These are phyloP conservation scores for Stachybotrys elegans DNA, from an alignment of 2,329 filamentous ascomycete genomes.

Conservation along the genomic window DNA sequence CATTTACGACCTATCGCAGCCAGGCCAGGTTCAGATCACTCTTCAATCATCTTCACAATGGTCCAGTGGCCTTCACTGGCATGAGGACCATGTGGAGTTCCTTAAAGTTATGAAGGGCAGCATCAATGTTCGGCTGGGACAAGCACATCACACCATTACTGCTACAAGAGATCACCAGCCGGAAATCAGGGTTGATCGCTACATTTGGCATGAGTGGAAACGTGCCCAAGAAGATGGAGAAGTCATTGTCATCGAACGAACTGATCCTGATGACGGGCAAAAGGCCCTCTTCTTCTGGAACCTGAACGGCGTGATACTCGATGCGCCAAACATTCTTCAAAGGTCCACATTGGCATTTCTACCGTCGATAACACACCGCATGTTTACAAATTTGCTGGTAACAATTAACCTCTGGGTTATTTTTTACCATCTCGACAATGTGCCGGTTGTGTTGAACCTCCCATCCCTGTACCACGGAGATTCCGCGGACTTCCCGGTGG, in stretches of 20 bases:
- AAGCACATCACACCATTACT: conserved; percentile 9
- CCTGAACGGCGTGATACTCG: conserved; percentile 36
- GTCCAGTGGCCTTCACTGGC: conserved; percentile 46
- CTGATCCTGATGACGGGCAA: conserved; percentile 35
- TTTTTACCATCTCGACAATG: no score
- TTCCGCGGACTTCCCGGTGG: no score
- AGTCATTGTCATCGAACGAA: conserved; percentile 39
- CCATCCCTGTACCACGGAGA: no score
- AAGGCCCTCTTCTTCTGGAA: conserved; percentile 48
- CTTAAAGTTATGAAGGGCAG: conserved; percentile 35
- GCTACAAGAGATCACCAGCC: conserved; percentile 14
- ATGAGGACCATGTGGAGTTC: conserved; percentile 40
- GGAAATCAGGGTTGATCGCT: conserved; percentile 28
- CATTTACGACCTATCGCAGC: conserved; percentile 28
- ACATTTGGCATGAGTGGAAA: conserved; percentile 41
- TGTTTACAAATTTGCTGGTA: no score
- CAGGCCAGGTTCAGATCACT: conserved; percentile 33
- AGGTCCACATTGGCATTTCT: no score
- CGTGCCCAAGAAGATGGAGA: conserved; percentile 28
- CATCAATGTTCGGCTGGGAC: conserved; percentile 19
- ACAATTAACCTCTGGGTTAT: no score
- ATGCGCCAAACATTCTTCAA: conserved; percentile 12
- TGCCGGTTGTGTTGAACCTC: no score
- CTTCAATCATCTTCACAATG: conserved; percentile 37
- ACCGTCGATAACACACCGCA: no score